Evolutionary conservation across 345 rosid species (phyloP), one percentile per base, ranked within the genome.

Genomic region (Isatis tinctoria): DNA sequence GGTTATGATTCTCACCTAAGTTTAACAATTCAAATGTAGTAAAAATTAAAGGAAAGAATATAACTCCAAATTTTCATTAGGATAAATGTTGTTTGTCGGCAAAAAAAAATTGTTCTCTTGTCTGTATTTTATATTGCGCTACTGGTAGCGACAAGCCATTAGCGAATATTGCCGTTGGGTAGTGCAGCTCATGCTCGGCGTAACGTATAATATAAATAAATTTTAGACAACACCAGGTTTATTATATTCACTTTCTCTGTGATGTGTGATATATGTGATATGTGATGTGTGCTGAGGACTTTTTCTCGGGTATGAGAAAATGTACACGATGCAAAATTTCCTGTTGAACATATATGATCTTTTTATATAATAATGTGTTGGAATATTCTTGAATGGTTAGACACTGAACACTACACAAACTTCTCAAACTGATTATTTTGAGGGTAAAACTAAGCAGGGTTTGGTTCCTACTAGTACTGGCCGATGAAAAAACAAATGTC

Each of bases 141-240:
- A 70, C 53, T 62, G 79, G 74, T 62, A 76, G 58, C 65, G 74
- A 74, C 68, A 57, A 54, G 43, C 52, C 59, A 53, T 47, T 11
- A 41, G 16, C 22, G 80, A 76, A 76, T 76, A 76, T 76, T 76
- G 75, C 60, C 71, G 52, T 76, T 56, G 75, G 49, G 60, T 76
- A 62, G 70, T 76, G 65, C 79, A 62, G 35, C 65, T 76, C 74
- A 70, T 67, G 63, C 30, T 68, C 79, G 73, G 67, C 74, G 73
- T 67, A 20, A 59, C 37, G 69, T 61, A 51, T 40, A 24, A 32
- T 27, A 65, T 39, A 30, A 27, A 11, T n/a, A 5, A 14, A 10
- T 16, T 35, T 33, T 26, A 48, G n/a, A 35, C 26, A 60, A 47
- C 1, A 13, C 67, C 22, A 1, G 52, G 12, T 65, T 35, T 5